Base-by-base conservation (phyloP, 306 rosid genomes). In the Rosa lucieae region DNA sequence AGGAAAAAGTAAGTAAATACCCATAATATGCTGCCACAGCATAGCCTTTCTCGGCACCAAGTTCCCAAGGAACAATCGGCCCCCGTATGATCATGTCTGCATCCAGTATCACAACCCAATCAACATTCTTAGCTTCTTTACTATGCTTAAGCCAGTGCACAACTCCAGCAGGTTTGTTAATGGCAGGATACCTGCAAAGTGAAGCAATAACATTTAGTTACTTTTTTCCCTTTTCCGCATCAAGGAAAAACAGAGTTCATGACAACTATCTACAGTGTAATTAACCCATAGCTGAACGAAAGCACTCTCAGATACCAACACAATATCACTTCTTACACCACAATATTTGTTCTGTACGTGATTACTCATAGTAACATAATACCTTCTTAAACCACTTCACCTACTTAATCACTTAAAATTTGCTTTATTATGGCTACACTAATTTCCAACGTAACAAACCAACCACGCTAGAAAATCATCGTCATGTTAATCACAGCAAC, bases 41-140 rank as follows among this genome's bases (percentile, higher is more conserved):
- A 76, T 88, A 91, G 78, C 98, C 96, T 88, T 88, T 95, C 91
- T 95, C 97, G 53, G 98, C 98, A 83, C 98, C 99, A 82, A 95
- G 97, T 78, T 93, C 92, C 98, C 99, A 95, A 79, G 99, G 99
- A 68, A 92, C 42, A 72, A 95, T 93, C 1, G 99, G 97, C 63
- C 99, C 99, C 14, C 99, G 87, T 46, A 95, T 93, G 72, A 90
- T 90, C 99, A 91, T 91, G 90, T 93, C 99, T 17, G 99, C 99
- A 80, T 95, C 99, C 40, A 95, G 90, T 87, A 95, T 91, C 85
- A 93, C 94, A 72, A 93, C 98, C 99, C 99, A 95, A 71, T 95
- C 99, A 81, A 90, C 98, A 78, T 91, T 90, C 79, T 91, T 73
- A 59, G 99, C 99, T n/a, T 95, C 99, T 85, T 89, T 82, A 72